Base-by-base conservation (phyloP, 1,284 basidiomycete species). In the Amylostereum chailletii region DNA sequence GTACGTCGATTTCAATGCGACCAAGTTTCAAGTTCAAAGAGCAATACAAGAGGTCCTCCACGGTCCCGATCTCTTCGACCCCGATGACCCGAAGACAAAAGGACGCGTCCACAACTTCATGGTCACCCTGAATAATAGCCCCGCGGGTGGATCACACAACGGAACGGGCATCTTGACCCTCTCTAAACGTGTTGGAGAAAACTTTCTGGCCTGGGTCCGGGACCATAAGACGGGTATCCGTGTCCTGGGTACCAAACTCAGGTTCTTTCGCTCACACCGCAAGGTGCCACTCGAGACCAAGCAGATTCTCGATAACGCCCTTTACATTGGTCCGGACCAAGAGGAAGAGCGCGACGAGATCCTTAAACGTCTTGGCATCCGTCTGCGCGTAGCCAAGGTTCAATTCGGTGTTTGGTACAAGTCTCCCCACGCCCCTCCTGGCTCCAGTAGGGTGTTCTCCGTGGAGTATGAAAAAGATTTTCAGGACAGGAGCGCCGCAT, bases 401-500 rank as follows among this genome's bases (percentile, higher is more conserved):
- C 82, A 86, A 56, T 75, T 85, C 55, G 83, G 83, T 32, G 50
- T 70, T 31, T 70, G 72, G 55, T 74, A 71, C 43, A 59, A 59
- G 40, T 60, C 64, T 11, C 58, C 57, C 6, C 63, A 58, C 11
- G 59, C 62, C 36, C 56, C 56, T 29, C 43, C 45, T 2, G 26
- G 33, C 34, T 6, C 38, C 3, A 61, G 69, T 31, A 71, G 80
- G 4, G 65, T 71, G 6, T 86, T 81, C 58, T 84, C 81, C 0
- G 61, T 77, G 1, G 84, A 86, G 65, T 84, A 57, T 30, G 50
- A 58, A 29, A 50, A 63, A 30, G 59, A 73, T 47, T 74, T 45
- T 42, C 54, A 60, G 7, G 45, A 59, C 3, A 55, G 65, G 26
- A 71, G 71, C 38, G 66, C 69, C 49, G 80, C 70, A 0, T 75